These are phyloP conservation scores for Phaseolus coccineus DNA, from an alignment of 331 rosid species.

Conservation along the genomic window DNA sequence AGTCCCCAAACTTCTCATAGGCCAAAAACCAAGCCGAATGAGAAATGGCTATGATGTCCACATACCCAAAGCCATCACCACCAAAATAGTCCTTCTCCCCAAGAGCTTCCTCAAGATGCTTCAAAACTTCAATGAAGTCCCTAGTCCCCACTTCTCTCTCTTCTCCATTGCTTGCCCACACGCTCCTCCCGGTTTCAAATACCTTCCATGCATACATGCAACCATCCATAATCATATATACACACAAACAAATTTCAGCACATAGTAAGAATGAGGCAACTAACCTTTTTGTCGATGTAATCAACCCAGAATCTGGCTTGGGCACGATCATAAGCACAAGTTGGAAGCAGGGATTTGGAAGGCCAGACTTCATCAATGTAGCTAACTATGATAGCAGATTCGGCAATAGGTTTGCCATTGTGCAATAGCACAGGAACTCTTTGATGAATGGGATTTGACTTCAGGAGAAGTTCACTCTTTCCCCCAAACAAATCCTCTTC, in stretches of 20 bases:
- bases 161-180: constrained; percentile 71
- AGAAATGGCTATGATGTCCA: constrained; percentile 63
- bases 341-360: constrained; percentile 63
- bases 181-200: constrained; percentile 53
- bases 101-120: constrained; percentile 63
- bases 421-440: constrained; percentile 72
- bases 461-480: constrained; percentile 66
- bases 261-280: background rate
- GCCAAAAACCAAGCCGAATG: constrained; percentile 70
- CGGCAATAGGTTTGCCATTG: constrained; percentile 53
- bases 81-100: constrained; percentile 69
- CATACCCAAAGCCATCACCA: constrained; percentile 66
- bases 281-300: constrained; percentile 71
- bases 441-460: constrained; percentile 66
- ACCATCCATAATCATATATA: constrained; percentile 31
- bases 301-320: constrained; percentile 75
- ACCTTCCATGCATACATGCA: constrained; percentile 46
- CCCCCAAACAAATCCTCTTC: constrained; percentile 72
- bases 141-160: constrained; percentile 58
- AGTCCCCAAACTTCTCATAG: constrained; percentile 65
- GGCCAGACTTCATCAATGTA: constrained; percentile 72
- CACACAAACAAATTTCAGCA: too few species aligned
- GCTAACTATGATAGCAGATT: constrained; percentile 56
- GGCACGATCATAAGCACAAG: constrained; percentile 57
- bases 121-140: constrained; percentile 65